Conservation (phyloP, 352 stramenopile species). For the Phytophthora fragariae region DNA sequence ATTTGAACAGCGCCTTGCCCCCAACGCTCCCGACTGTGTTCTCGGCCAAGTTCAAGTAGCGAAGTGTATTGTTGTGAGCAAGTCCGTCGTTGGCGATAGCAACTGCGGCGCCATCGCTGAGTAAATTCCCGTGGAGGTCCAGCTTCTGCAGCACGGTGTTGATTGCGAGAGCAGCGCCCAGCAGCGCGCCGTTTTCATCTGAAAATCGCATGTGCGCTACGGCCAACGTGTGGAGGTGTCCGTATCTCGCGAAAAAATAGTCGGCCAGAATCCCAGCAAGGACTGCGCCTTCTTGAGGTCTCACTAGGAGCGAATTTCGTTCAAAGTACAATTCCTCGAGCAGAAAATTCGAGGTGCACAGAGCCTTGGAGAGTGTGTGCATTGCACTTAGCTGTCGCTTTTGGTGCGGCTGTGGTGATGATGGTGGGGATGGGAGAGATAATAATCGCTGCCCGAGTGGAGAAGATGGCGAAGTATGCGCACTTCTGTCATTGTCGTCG, state of each 20-base stretch:
- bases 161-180: slow-evolving; percentile 60
- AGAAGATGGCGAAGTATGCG: slow-evolving; percentile 1
- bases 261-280: slow-evolving; percentile 63
- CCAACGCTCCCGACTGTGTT: slow-evolving; percentile 63
- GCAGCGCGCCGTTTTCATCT: slow-evolving; percentile 41
- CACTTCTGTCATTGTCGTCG: slow-evolving; percentile 2
- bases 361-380: slow-evolving; percentile 40
- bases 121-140: slow-evolving; percentile 66
- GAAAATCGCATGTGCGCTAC: slow-evolving; percentile 53
- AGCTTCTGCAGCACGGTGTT: slow-evolving; percentile 65
- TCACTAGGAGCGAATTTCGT: slow-evolving; percentile 47
- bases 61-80: slow-evolving; percentile 45
- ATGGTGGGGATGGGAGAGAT: slow-evolving; percentile 16
- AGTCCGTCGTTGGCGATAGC: slow-evolving; percentile 57
- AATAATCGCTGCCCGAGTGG: not conserved
- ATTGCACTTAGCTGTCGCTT: slow-evolving; percentile 38
- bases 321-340: slow-evolving; percentile 74
- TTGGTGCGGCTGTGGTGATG: slow-evolving; percentile 21
- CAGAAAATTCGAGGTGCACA: slow-evolving; percentile 66
- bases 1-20: slow-evolving; percentile 55
- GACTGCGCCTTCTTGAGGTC: slow-evolving; percentile 35
- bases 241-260: slow-evolving; percentile 83
- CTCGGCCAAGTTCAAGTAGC: slow-evolving; percentile 67
- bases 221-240: slow-evolving; percentile 53
- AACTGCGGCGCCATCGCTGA: slow-evolving; percentile 50